Evolutionary conservation across 2,329 filamentous ascomycete species (phyloP).

Genomic region (Coniochaeta ligniaria): DNA sequence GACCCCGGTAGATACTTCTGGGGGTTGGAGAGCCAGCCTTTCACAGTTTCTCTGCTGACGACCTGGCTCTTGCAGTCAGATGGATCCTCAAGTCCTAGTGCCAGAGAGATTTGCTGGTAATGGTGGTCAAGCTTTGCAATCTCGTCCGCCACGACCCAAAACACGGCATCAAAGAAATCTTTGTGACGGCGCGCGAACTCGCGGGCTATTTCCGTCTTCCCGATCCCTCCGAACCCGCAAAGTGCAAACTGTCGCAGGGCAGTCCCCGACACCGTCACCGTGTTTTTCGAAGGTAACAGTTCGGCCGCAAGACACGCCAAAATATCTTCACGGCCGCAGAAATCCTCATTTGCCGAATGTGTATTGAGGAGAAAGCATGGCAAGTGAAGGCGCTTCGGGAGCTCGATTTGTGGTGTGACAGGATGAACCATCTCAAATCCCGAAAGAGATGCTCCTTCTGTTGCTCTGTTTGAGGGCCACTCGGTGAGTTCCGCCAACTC

Average conservation of each 20-base stretch:
- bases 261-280: too few species aligned
- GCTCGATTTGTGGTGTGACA: too few species aligned
- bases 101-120: not conserved
- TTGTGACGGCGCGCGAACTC: not conserved
- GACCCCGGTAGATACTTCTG: not conserved
- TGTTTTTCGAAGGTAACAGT: not conserved
- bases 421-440: too few species aligned
- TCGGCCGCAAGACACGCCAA: not conserved
- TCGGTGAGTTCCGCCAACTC: too few species aligned
- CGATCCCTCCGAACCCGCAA: not conserved
- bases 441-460: too few species aligned
- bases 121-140: not conserved
- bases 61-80: not conserved
- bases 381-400: too few species aligned
- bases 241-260: not conserved
- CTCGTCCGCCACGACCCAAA: not conserved
- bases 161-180: not conserved
- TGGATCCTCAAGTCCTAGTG: not conserved
- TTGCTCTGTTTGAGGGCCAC: too few species aligned
- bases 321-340: not conserved
- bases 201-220: not conserved
- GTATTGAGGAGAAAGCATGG: not conserved
- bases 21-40: not conserved
- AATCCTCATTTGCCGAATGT: too few species aligned
- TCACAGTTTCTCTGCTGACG: not conserved